Evolutionary conservation across 106 monocot genomes (phyloP), one percentile per base, ranked within the genome.

Genomic region (Allium cepa): DNA sequence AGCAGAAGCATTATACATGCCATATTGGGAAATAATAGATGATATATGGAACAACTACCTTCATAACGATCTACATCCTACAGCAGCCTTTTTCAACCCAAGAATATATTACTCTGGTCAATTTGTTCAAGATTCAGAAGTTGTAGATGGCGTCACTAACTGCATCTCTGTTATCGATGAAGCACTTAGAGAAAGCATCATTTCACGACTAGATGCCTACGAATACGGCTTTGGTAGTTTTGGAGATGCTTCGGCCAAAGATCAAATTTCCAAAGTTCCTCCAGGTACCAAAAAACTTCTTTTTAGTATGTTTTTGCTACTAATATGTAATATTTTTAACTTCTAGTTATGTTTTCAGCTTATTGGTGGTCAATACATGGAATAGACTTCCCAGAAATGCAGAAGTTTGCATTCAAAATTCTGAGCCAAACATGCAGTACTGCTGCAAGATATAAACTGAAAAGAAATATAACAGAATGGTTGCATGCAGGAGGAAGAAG

Each of bases 21-120:
- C 77, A 50, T 60, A 79, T 50, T 89, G 93, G 93, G 14, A 49
- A 36, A 56, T 80, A 59, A 82, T 93, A 61, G 93, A 93, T 80
- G 73, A 84, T 0, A 74, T 93, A 62, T 93, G 93, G 93, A 75
- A 89, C 28, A 62, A 82, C 49, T 82, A 82, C 75, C 86, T 93
- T 4, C 89, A 93, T 52, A 84, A 73, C 28, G 77, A 81, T 48
- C 71, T 93, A 46, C 93, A 93, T 82, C 78, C 84, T 64, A 83
- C 89, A 57, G 86, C 79, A 27, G 88, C 85, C 64, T 83, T 77
- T 75, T 71, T 93, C 36, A 93, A 93, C 64, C 93, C 93, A 56
- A 66, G 60, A 67, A 63, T 89, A 57, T 93, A 84, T 70, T 89
- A 82, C 65, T 79, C 83, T 1, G 71, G 45, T 59, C 78, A 84